These are phyloP conservation scores for Nadsonia fulvescens DNA, from an alignment of 805 yeast species.

Conservation along the genomic window DNA sequence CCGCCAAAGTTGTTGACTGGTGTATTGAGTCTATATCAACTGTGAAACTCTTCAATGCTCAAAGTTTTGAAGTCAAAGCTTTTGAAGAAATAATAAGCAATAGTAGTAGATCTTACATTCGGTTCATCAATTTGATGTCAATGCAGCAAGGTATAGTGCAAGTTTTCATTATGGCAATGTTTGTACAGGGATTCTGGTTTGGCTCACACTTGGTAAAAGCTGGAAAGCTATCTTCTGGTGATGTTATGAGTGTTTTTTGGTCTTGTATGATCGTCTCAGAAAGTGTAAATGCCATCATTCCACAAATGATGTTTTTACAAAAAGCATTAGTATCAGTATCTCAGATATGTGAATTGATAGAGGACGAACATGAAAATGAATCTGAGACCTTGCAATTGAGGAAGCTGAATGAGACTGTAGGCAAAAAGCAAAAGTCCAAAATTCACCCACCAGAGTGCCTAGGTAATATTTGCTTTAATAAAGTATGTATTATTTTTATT, in stretches of 20 bases:
- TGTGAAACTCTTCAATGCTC: slow-evolving; percentile 44
- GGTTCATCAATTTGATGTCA: slow-evolving; percentile 28
- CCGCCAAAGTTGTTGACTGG: slow-evolving; percentile 57
- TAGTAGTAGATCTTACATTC: slow-evolving; percentile 24
- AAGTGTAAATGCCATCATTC: slow-evolving; percentile 34
- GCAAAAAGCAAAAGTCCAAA: too few relatives aligned
- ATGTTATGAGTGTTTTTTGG: slow-evolving; percentile 67
- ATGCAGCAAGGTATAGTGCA: slow-evolving; percentile 40
- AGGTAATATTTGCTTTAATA: too few relatives aligned
- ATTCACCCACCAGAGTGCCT: too few relatives aligned
- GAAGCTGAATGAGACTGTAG: too few relatives aligned
- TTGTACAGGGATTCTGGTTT: slow-evolving; percentile 86
- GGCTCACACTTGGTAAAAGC: slow-evolving; percentile 50
- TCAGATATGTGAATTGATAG: too few relatives aligned
- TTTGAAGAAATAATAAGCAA: slow-evolving; percentile 22
- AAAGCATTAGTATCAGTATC: slow-evolving; percentile 53
- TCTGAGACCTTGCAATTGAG: too few relatives aligned
- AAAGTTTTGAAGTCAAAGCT: slow-evolving; percentile 28
- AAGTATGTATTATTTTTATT: too few relatives aligned
- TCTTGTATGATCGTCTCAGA: slow-evolving; percentile 62
- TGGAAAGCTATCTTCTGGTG: slow-evolving; percentile 34
- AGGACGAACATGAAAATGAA: too few relatives aligned
- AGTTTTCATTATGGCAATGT: slow-evolving; percentile 46
- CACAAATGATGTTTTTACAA: slow-evolving; percentile 41
- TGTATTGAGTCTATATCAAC: slow-evolving; percentile 38